These are phyloP conservation scores for Turritis glabra DNA, from an alignment of 345 rosid genomes.

Conservation along the genomic window DNA sequence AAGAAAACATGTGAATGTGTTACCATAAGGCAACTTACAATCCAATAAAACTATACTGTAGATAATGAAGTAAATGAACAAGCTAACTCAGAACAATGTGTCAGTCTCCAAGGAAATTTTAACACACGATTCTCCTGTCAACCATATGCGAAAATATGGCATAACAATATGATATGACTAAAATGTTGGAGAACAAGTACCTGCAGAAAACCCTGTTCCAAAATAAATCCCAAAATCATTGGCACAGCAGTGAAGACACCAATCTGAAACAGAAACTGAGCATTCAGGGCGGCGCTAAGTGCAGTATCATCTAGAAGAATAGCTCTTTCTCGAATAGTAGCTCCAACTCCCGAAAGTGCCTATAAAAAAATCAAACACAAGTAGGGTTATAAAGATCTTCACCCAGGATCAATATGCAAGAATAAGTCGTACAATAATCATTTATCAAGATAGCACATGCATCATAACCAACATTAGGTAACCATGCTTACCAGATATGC, in stretches of 20 bases:
- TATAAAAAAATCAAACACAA: conserved; percentile 40
- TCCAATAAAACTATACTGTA: not conserved
- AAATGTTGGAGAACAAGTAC: conserved; percentile 22
- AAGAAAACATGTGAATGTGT: not conserved
- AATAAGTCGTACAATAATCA: not conserved
- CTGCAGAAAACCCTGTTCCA: conserved; percentile 46
- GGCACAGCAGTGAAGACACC: conserved; percentile 96
- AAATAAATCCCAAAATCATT: conserved; percentile 74
- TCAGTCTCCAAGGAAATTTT: conserved; percentile 7
- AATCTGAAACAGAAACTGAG: conserved; percentile 96
- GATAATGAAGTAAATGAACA: not conserved
- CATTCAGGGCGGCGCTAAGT: conserved; percentile 77
- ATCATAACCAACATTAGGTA: conserved; percentile 19
- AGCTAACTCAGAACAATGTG: conserved; percentile 6
- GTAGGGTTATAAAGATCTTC: conserved; percentile 7
- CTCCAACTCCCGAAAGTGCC: conserved; percentile 98
- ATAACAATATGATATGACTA: conserved; percentile 4
- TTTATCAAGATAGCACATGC: conserved; percentile 17
- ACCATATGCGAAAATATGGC: conserved; percentile 15
- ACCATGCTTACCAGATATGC: conserved; percentile 74
- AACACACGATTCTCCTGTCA: conserved; percentile 13
- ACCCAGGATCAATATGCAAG: conserved; percentile 13
- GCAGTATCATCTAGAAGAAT: conserved; percentile 57
- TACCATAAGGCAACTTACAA: not conserved
- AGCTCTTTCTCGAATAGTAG: conserved; percentile 61